phyloP scores from a whole-genome alignment of 208 protist species.

The Crithidia fasciculata region DNA sequence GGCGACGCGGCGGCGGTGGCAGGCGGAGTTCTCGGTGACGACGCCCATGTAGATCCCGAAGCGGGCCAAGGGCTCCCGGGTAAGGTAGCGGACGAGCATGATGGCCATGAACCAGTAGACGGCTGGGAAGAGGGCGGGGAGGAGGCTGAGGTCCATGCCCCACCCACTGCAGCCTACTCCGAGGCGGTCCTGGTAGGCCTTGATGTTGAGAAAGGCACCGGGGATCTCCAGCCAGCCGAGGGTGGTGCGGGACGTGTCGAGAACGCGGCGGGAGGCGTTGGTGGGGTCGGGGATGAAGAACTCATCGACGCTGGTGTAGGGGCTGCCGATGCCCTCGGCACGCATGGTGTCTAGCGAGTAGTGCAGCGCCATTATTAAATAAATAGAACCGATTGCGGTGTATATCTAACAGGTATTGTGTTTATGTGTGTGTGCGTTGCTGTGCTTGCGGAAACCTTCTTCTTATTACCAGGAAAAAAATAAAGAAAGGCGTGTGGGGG shows the following conservation, averaged over 20 bases:
- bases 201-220: constrained; percentile 32
- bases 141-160: constrained; percentile 49
- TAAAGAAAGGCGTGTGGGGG: background rate
- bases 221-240: constrained; percentile 30
- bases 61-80: constrained; percentile 40
- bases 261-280: constrained; percentile 17
- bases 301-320: constrained; percentile 24
- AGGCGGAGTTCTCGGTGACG: constrained; percentile 44
- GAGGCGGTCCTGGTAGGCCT: constrained; percentile 27
- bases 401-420: background rate
- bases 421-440: background rate
- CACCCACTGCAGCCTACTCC: constrained; percentile 35
- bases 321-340: constrained; percentile 37
- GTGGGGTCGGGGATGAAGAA: constrained; percentile 23
- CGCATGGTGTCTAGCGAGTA: constrained; percentile 18
- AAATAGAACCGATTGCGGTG: background rate
- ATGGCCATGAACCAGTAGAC: constrained; percentile 59
- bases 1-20: constrained; percentile 25
- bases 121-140: constrained; percentile 35
- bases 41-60: constrained; percentile 68
- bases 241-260: constrained; percentile 30
- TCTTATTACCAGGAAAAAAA: background rate
- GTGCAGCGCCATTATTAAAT: constrained; percentile 19
- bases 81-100: constrained; percentile 55
- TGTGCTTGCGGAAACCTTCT: background rate